Evolutionary conservation across 768 basidiomycete species (phyloP), one percentile per base, ranked within the genome.

Genomic region (Russula sp.): DNA sequence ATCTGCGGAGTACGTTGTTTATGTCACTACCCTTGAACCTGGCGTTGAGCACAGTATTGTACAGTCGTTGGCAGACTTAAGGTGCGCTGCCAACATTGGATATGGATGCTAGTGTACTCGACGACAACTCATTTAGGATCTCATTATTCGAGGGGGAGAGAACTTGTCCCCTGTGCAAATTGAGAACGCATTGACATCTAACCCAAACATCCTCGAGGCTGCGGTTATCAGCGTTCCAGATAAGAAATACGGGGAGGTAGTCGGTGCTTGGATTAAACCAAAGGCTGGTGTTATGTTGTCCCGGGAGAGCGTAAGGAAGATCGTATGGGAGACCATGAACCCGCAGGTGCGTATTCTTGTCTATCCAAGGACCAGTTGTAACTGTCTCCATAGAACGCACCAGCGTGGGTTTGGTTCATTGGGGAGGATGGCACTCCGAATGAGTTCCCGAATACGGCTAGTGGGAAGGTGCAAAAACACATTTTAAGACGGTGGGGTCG

Each of bases 141-240:
- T 92, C 58, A 91, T 93, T 69, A 92, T 93, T 67, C 86, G 91
- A 22, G 91, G 90, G 20, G 91, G 91, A 66, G 91, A 93, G 84
- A 90, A 95, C 74, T 76, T 94, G 59, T 89, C 90, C 74, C 88
- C 93, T 4, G 84, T 92, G 51, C 86, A 92, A 71, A 92, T 94
- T 38, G 92, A 94, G 76, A 90, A 93, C 63, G 82, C 79, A 1
- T 71, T 92, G 57, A 84, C 82, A 0, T 75, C 78, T 5, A 79
- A 85, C 60, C 78, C 79, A 1, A 76, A 73, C 18, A 81, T 94
- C 48, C 78, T 81, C 53, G 91, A 93, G 73, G 90, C 86, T 0
- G 88, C 89, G 2, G 88, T 79, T 6, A 81, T 92, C 8, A 75
- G 89, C 4, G 89, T 94, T 20, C 87, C 88, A 1, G 85, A 92